Evolutionary conservation across 305 asterid genomes (phyloP).

Genomic region (Plantago rigida): DNA sequence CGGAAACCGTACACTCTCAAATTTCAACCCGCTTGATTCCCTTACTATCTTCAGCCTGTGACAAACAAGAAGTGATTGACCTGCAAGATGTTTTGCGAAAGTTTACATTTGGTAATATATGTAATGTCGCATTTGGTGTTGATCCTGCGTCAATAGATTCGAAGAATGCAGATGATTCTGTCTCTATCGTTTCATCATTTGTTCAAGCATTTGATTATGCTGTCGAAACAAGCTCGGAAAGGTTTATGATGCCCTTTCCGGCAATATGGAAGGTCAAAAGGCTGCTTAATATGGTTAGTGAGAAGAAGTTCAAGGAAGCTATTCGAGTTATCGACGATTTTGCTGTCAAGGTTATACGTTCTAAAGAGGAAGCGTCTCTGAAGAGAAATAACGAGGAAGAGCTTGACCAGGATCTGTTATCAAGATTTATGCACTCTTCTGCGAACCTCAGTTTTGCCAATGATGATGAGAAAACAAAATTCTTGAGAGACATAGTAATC

Average conservation of each 20-base stretch:
- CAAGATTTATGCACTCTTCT: conserved; percentile 30
- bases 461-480: conserved; percentile 29
- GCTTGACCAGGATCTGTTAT: conserved; percentile 29
- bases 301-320: conserved; percentile 31
- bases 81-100: conserved; percentile 34
- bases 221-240: conserved; percentile 28
- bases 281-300: conserved; percentile 38
- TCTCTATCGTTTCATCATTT: conserved; percentile 20
- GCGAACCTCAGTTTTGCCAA: conserved; percentile 17
- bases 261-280: conserved; percentile 40
- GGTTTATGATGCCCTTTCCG: conserved; percentile 33
- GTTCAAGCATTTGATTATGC: conserved; percentile 36
- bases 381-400: conserved; percentile 8
- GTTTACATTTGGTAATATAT: conserved; percentile 36
- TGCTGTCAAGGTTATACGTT: conserved; percentile 29
- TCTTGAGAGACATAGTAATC: conserved; percentile 45
- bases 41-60: conserved; percentile 18
- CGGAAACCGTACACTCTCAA: conserved; percentile 30
- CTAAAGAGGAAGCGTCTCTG: conserved; percentile 18
- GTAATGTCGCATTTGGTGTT: conserved; percentile 37
- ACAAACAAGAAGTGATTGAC: conserved; percentile 22
- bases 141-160: conserved; percentile 29
- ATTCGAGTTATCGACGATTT: conserved; percentile 27
- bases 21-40: conserved; percentile 30
- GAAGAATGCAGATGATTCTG: conserved; percentile 3